Evolutionary conservation across 345 rosid species (phyloP).

Genomic region (Geranium rotundifolium): DNA sequence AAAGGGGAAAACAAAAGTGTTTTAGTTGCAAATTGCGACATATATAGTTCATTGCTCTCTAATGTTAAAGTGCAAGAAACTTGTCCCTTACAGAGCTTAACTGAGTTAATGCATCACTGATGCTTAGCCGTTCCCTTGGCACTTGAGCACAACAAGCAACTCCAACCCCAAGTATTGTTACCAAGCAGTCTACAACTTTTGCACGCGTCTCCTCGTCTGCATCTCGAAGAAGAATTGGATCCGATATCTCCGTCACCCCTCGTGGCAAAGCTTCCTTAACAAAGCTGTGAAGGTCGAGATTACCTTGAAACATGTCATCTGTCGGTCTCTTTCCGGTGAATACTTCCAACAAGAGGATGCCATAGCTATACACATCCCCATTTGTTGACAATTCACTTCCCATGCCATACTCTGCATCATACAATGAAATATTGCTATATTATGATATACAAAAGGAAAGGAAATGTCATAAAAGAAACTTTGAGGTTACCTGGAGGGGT

Average conservation of each 20-base stretch:
- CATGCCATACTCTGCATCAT: constrained; percentile 17
- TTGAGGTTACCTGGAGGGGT: constrained; percentile 17
- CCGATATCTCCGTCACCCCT: constrained; percentile 2
- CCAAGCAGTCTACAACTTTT: background rate
- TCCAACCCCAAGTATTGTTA: constrained; percentile 8
- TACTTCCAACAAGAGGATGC: constrained; percentile 16
- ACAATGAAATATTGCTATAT: background rate
- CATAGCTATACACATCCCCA: constrained; percentile 19
- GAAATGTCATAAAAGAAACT: background rate
- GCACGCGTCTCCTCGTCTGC: background rate
- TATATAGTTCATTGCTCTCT: background rate
- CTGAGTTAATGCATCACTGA: background rate
- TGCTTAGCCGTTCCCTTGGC: constrained; percentile 1
- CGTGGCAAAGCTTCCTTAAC: constrained; percentile 8
- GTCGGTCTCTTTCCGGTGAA: constrained; percentile 15
- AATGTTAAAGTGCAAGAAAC: background rate
- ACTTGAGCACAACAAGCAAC: constrained; percentile 9
- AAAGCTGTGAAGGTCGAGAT: constrained; percentile 7
- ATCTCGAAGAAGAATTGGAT: constrained; percentile 10
- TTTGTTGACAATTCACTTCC: constrained; percentile 8
- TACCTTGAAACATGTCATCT: constrained; percentile 7
- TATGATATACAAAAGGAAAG: background rate
- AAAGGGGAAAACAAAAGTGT: too few relatives aligned
- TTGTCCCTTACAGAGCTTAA: background rate
- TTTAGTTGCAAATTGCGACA: too few relatives aligned